Percentiles rank a stretch among this genome's conserved stretches.
phyloP scores from a whole-genome alignment of 2,329 filamentous ascomycete genomes.

The Calonectria honghensis region DNA sequence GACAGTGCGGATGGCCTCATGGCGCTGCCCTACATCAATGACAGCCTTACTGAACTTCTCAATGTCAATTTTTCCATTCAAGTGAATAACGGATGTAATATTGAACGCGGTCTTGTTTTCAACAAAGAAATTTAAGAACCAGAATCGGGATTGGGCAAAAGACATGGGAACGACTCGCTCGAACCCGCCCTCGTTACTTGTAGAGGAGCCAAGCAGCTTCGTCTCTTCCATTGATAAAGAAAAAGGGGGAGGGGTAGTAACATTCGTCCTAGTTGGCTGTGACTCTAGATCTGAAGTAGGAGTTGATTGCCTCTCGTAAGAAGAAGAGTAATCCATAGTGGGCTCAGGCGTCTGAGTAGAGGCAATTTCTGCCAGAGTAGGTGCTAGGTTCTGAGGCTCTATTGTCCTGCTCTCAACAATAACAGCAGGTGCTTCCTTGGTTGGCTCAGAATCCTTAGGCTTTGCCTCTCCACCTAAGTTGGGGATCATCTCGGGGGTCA shows the following conservation, averaged over 20 bases:
- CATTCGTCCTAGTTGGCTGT: neutral
- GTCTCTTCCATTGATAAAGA: neutral
- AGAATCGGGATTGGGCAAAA: slow-evolving; percentile 2
- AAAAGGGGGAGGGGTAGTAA: neutral
- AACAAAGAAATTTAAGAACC: slow-evolving; percentile 8
- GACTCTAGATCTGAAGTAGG: neutral
- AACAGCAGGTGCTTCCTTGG: neutral
- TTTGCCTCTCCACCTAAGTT: neutral
- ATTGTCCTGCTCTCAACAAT: neutral
- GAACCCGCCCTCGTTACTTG: neutral
- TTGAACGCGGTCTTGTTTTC: slow-evolving; percentile 12
- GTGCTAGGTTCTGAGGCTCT: neutral
- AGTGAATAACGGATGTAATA: neutral
- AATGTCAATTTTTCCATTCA: neutral
- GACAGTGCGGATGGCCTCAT: slow-evolving; percentile 10
- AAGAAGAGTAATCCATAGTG: neutral
- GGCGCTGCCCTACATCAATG: neutral
- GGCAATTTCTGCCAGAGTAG: neutral
- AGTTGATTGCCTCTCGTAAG: neutral
- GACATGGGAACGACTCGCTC: slow-evolving; percentile 12
- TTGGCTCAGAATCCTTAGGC: neutral
- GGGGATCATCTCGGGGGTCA: neutral
- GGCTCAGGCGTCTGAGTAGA: neutral
- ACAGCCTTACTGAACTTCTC: neutral
- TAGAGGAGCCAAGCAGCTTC: neutral